Evolutionary conservation across 2,329 filamentous ascomycete species (phyloP).

Genomic region (Myriosclerotinia scirpicola): DNA sequence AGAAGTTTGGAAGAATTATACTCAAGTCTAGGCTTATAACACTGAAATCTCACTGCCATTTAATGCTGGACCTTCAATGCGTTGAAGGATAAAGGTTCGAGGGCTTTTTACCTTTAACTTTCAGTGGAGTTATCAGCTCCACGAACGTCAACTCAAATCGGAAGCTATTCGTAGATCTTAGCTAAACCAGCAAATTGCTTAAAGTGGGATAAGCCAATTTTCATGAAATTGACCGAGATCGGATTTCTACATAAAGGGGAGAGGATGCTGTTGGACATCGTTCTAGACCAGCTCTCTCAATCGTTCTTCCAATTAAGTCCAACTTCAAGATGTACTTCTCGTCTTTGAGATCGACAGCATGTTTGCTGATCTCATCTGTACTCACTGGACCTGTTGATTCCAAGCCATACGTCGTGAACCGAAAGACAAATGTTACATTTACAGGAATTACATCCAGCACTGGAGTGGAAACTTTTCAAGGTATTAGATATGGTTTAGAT

Average conservation of each 20-base stretch:
- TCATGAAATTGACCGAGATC: neutral
- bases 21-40: neutral
- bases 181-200: neutral
- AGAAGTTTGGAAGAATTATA: neutral
- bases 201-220: neutral
- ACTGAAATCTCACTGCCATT: neutral
- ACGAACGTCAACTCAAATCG: neutral
- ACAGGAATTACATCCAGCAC: constrained; percentile 45
- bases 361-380: constrained; percentile 4
- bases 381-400: neutral
- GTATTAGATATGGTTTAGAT: constrained; percentile 50
- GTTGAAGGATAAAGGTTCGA: neutral
- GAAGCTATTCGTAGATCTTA: neutral
- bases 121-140: neutral
- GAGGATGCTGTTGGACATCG: neutral
- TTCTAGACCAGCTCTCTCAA: neutral
- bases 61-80: neutral
- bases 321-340: neutral
- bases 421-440: constrained; percentile 43
- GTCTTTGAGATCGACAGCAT: constrained; percentile 4
- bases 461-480: constrained; percentile 49
- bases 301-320: neutral
- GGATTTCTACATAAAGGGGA: neutral
- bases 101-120: neutral
- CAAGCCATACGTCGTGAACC: constrained; percentile 31